These are phyloP conservation scores for Leptographium flavum DNA, from an alignment of 2,329 filamentous ascomycete genomes.

Conservation along the genomic window DNA sequence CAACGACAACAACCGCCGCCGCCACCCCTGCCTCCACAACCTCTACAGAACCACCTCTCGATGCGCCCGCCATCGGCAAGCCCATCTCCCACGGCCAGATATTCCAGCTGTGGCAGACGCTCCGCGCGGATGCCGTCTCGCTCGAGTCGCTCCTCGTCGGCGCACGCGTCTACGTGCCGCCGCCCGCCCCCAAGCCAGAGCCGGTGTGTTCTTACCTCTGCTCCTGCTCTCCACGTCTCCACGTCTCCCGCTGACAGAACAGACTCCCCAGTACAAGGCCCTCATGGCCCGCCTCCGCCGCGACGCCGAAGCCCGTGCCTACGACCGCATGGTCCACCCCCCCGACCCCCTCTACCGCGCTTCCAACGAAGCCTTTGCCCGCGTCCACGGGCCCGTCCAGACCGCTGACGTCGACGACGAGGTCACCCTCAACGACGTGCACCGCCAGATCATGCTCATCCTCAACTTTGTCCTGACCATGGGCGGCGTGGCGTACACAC, in stretches of 20 bases:
- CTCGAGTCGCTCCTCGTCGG: conserved; percentile 61
- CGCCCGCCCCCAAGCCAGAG: conserved; percentile 65
- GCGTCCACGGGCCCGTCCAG: conserved; percentile 32
- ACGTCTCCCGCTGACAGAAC: conserved; percentile 10
- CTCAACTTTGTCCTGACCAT: conserved; percentile 85
- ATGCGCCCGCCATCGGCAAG: conserved; percentile 38
- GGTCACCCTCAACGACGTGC: conserved; percentile 55
- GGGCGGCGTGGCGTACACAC: conserved; percentile 58
- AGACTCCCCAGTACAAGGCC: conserved; percentile 72
- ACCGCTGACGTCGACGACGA: conserved; percentile 44
- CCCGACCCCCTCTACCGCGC: conserved; percentile 26
- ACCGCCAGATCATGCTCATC: conserved; percentile 71
- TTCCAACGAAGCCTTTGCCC: conserved; percentile 36
- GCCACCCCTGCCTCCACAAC: neutral
- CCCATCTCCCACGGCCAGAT: conserved; percentile 62
- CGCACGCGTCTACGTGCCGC: conserved; percentile 59
- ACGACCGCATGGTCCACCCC: conserved; percentile 66
- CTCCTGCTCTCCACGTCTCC: neutral
- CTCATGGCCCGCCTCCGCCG: conserved; percentile 75
- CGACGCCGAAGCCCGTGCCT: conserved; percentile 69
- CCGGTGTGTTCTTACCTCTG: conserved; percentile 37
- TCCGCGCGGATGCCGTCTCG: conserved; percentile 20
- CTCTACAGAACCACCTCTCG: conserved; percentile 32
- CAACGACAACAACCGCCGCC: conserved; percentile 9
- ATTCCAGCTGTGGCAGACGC: conserved; percentile 41